Evolutionary conservation across 129 eudicot species (phyloP), one percentile per base, ranked within the genome.

Genomic region (Artemisia annua): DNA sequence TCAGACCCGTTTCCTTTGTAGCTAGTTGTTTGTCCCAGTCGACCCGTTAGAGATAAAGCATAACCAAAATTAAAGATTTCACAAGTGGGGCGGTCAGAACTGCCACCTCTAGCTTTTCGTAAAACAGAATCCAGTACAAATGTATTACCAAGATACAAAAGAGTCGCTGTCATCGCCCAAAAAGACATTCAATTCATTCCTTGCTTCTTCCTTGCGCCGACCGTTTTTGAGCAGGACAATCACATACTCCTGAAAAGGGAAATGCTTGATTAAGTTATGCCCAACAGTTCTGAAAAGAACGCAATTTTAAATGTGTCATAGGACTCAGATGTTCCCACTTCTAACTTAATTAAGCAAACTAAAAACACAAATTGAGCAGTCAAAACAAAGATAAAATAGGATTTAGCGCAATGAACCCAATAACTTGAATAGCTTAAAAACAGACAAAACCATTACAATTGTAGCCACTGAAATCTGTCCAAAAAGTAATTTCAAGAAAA

Each of bases 171-270:
- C 95, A 72, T 94, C 98, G 20, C 96, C 98, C 83, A 94, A 72
- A 85, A 94, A 94, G 44, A 94, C 98, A 77, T 94, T 80, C 81
- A 94, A 80, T 82, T 94, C 98, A 63, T 75, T 87, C 82, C 75
- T 87, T 46, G 97, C 97, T 90, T 94, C 98, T 72, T 83, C 91
- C 85, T 87, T 93, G 73, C 91, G 82, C 82, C 97, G 76, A 13
- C 98, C 98, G 54, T 93, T 93, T 84, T 85, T 90, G 26, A 93
- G 91, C 85, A 93, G 75, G 32, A 93, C 98, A 24, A 93, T 93
- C 72, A 94, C 98, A 84, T 94, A 94, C 77, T 94, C 95, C 98
- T 94, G 88, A 82, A 89, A 55, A 74, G 62, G 32, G 79, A 50
- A 74, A 39, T 19, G 66, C 32, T 30, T 70, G 39, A 52, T 50